phyloP scores from a whole-genome alignment of 371 early-diverging fungal species.

The Mortierella sp. region DNA sequence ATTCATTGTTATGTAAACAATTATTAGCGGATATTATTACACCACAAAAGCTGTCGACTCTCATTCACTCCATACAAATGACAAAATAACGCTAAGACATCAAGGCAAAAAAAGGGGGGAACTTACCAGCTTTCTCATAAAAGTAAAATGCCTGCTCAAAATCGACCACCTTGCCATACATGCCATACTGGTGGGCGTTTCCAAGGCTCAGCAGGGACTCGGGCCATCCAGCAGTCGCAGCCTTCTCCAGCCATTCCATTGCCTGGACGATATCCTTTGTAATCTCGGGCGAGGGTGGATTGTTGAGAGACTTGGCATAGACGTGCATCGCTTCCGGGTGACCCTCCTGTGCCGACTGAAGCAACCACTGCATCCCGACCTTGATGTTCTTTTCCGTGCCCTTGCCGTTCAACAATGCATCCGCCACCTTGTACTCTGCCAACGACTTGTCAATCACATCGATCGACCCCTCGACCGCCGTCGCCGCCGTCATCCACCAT shows the following conservation, averaged over 20 bases:
- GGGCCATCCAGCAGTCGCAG: slow-evolving; percentile 55
- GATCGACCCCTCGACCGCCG: slow-evolving; percentile 49
- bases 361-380: slow-evolving; percentile 44
- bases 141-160: slow-evolving; percentile 54
- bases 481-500: slow-evolving; percentile 55
- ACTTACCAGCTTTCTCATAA: slow-evolving; percentile 52
- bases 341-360: slow-evolving; percentile 52
- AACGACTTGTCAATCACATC: slow-evolving; percentile 53
- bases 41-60: not conserved
- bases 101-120: not conserved
- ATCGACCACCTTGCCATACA: slow-evolving; percentile 50
- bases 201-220: slow-evolving; percentile 51
- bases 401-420: slow-evolving; percentile 29
- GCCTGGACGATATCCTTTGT: slow-evolving; percentile 34
- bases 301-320: slow-evolving; percentile 42
- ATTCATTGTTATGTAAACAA: not conserved
- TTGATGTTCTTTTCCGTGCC: slow-evolving; percentile 44
- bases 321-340: slow-evolving; percentile 56
- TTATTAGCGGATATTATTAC: slow-evolving; percentile 5
- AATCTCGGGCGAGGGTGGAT: slow-evolving; percentile 37
- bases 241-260: slow-evolving; percentile 54
- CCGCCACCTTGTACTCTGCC: slow-evolving; percentile 54
- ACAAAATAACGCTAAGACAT: not conserved
- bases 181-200: slow-evolving; percentile 56
- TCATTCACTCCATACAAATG: not conserved